Base-by-base conservation (phyloP, 2,329 filamentous ascomycete species). In the Monilinia polystroma region DNA sequence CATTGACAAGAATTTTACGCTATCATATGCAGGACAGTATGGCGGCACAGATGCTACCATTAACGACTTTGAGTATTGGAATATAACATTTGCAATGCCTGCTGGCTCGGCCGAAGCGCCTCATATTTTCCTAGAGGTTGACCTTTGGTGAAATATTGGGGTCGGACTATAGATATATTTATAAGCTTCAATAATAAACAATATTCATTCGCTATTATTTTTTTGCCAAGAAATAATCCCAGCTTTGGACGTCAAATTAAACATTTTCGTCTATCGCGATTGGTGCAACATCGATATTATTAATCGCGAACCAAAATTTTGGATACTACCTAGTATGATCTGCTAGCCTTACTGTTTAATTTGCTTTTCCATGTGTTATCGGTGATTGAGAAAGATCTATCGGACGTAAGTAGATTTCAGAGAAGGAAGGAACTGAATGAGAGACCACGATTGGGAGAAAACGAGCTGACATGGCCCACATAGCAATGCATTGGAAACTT, bases 61-160 rank as follows among this genome's bases (percentile, higher is more conserved):
- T 51, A 62, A 62, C 51, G 58, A 62, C 38, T 62, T 62, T 38
- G 58, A 62, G 45, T 62, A 51, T 41, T 62, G 58, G 58, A 62
- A 62, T 52, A 29, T 62, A 4, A 62, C 58, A 8, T 62, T 62
- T 5, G 11, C 32, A 26, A 62, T 62, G 58, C 45, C 58, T 14
- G 10, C n/a, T 2, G 47, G 47, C n/a, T 62, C 58, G 14, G 51
- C 32, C 1, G 20, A 62, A 62, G n/a, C 16, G n/a, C 58, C 58
- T 7, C 58, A 51, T 12, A 16, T 62, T 14, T n/a, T 38, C 12
- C 32, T 62, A 4, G 45, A 62, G n/a, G 58, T 20, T 51, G 32
- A 29, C 5, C 58, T 62, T 41, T 62, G 45, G 58, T 62, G 23
- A 51, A 32, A 32, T 12, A 14, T 6, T 12, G 29, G 8, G 23